Evolutionary conservation across 2,329 filamentous ascomycete species (phyloP).

Genomic region (Leptographium wingfieldii): DNA sequence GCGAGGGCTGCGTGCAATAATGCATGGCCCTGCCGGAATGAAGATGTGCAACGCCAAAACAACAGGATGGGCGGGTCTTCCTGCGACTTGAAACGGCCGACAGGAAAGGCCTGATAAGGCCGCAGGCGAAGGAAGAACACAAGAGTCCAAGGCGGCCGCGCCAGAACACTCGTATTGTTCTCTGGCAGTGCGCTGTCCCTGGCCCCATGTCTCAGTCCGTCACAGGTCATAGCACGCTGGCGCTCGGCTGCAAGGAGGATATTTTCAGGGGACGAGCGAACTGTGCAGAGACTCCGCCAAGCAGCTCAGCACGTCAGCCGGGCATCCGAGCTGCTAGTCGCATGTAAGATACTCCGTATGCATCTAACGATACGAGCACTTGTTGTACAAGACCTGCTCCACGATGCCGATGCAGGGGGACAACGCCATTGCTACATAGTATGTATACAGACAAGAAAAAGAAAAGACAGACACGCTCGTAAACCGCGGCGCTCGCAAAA

Average conservation of each 20-base stretch:
- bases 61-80: not conserved
- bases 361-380: too few relatives aligned
- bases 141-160: not conserved
- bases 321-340: too few relatives aligned
- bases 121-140: not conserved
- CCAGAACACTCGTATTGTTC: not conserved
- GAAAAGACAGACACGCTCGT: not conserved
- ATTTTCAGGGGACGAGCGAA: not conserved
- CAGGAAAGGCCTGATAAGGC: not conserved
- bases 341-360: too few relatives aligned
- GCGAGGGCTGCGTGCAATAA: not conserved
- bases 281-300: too few relatives aligned
- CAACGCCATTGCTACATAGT: not conserved
- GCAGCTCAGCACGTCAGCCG: too few relatives aligned
- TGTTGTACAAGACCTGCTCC: not conserved
- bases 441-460: not conserved
- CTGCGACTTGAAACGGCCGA: not conserved
- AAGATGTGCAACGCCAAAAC: constrained; percentile 1
- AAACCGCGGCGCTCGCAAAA: not conserved
- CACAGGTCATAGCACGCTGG: not conserved
- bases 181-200: not conserved
- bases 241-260: not conserved
- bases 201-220: not conserved
- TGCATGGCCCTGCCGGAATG: not conserved
- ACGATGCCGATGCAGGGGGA: not conserved